Base-by-base conservation (phyloP, 345 rosid species). In the Kernera saxatilis region DNA sequence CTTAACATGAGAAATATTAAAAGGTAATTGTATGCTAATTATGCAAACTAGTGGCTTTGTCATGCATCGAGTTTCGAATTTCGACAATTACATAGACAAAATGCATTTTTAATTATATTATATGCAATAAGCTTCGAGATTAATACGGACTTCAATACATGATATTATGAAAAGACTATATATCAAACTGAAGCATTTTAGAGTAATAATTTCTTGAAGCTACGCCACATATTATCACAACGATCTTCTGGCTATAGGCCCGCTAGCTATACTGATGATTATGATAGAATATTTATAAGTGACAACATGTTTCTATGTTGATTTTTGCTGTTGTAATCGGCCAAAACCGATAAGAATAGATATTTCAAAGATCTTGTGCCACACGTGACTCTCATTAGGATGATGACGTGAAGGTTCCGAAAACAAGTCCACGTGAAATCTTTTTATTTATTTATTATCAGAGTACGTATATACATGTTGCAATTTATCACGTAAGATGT, bases 351-450 rank as follows among this genome's bases (percentile, higher is more conserved):
- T 5, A 49, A 15, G 35, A 41, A 50, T 14, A 57, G 37, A 74
- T 58, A 57, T 33, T 59, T 53, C 30, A 21, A 45, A 75, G 70
- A 61, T 75, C 39, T 44, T 46, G 35, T 57, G 67, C 15, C 65
- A 76, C 79, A 63, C 75, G 79, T 76, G 79, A 69, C 71, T 63
- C 29, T 62, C 70, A 41, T 52, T 11, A 61, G 26, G 69, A 61
- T 32, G 70, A 64, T 70, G 75, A 70, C 79, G 71, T 70, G 70
- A 76, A 69, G 61, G 29, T 69, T 69, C 64, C 37, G 14, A 44
- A 59, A 69, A 75, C 48, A 44, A 43, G 4, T 75, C 53, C 75
- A 62, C 75, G 79, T 69, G 66, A 75, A 69, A 39, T 52, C n/a
- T 35, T 44, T 67, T 67, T 52, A 14, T 68, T 33, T 51, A 19